Evolutionary conservation across 2,329 filamentous ascomycete genomes (phyloP), one percentile per base, ranked within the genome.

Genomic region (Pseudogymnoascus sp.): DNA sequence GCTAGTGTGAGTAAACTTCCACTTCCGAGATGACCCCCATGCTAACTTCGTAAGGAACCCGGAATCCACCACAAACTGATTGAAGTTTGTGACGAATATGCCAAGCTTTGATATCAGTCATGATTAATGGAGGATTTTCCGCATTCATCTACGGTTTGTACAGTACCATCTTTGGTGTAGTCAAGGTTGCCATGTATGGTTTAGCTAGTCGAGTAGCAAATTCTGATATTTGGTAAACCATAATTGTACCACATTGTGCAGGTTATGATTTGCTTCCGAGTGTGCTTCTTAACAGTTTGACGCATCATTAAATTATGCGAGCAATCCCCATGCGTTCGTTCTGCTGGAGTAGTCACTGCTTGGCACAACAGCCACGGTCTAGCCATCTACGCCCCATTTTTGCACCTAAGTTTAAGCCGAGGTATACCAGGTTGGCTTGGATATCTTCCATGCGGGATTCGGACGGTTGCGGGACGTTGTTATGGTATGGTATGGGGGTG

Each of bases 51-150:
- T 26, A 44, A 61, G 60, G 60, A 61, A 61, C 60, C 60, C 33
- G 60, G 60, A 61, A 61, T 42, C 44, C 33, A 61, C 26, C 60
- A 19, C 26, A 38, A 61, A 44, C 23, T 61, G 33, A 17, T 61
- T 61, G 60, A 61, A 38, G 17, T 61, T 38, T 35, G 28, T 23
- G 60, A 61, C 33, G 60, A 61, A 33, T 61, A 61, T n/a, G 60
- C 28, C 40, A n/a, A 61, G 40, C 15, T 61, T 33, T 61, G 33
- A 61, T 77, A 8, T n/a, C 42, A 47, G 42, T 19, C 42, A 47
- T 26, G 42, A 26, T 11, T 21, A 23, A 47, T 47, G 26, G 42
- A n/a, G 21, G 13, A 9, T 26, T 47, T 44, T 47, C 23, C 6
- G 6, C 21, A 47, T 47, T 13, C 42, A 26, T 47, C 42, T 47